Evolutionary conservation across 202 grass and related monocot genomes (phyloP).

Genomic region (Alloteropsis angusta): DNA sequence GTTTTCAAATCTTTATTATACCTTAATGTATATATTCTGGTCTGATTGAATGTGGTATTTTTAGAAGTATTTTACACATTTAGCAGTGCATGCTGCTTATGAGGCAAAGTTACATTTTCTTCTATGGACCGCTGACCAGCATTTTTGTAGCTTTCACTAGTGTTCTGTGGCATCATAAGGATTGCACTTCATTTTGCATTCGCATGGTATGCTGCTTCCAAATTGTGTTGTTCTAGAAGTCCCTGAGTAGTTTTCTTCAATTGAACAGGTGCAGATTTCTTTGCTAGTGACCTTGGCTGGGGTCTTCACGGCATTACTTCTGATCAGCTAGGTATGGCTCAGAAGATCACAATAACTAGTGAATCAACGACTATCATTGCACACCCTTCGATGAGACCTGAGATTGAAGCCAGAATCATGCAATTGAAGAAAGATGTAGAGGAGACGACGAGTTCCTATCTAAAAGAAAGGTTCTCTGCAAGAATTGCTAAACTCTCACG

Average conservation of each 20-base stretch:
- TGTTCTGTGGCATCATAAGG: neutral
- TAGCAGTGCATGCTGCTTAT: neutral
- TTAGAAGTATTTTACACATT: neutral
- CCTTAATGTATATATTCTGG: neutral
- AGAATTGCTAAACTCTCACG: slow-evolving; percentile 86
- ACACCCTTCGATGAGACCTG: slow-evolving; percentile 72
- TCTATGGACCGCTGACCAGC: neutral
- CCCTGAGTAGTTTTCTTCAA: slow-evolving; percentile 13
- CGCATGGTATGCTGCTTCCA: neutral
- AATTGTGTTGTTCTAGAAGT: neutral
- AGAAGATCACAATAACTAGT: slow-evolving; percentile 78
- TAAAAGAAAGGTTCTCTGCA: slow-evolving; percentile 59
- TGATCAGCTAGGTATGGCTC: slow-evolving; percentile 88
- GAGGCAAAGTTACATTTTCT: neutral
- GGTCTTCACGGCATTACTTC: slow-evolving; percentile 66
- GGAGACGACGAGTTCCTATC: slow-evolving; percentile 52
- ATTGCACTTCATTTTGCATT: neutral
- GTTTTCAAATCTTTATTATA: neutral
- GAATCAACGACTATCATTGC: slow-evolving; percentile 84
- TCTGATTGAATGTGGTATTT: neutral
- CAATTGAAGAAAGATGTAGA: slow-evolving; percentile 88
- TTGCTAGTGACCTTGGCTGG: slow-evolving; percentile 78
- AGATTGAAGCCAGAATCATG: slow-evolving; percentile 90
- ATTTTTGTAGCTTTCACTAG: neutral
- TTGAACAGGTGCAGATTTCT: slow-evolving; percentile 85